Base-by-base conservation (phyloP, 2,329 filamentous ascomycete species). In the Beauveria sp. region DNA sequence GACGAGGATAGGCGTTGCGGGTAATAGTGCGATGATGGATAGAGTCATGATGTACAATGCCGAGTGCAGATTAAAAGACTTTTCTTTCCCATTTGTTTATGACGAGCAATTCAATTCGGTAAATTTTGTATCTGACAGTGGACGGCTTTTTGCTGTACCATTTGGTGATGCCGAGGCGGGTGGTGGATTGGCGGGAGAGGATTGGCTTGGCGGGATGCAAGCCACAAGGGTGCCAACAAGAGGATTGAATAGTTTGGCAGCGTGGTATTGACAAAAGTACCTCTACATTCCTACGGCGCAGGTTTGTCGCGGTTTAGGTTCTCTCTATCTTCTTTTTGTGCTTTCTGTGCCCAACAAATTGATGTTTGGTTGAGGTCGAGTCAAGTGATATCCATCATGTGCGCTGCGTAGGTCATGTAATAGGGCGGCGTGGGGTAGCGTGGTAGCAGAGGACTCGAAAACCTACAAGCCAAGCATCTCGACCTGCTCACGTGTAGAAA, bases 1-100 rank as follows among this genome's bases (percentile, higher is more conserved):
- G 56, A 58, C 22, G 51, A 64, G 66, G 67, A 64, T 69, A 60
- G 72, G 72, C 71, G 71, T 72, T 73, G 70, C 67, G 67, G 71
- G 67, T 71, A 70, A 71, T 72, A 67, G 70, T 70, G 67, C 69
- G 70, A 69, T 67, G 69, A 66, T 65, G 68, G 66, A 67, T 54
- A 60, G 58, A 60, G 50, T 60, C 50, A 60, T 54, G 58, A 60
- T 60, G 41, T 55, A 60, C 58, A 60, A 47, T 60, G 58, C 41
- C 57, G 10, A 60, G 40, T 7, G 44, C 37, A 43, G 5, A 28
- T 50, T 58, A 41, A 43, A 48, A 53, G 40, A 44, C 26, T 48
- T 50, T 46, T 47, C 4, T 20, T 6, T 7, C 16, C 8, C 40
- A 24, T 55, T n/a, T 37, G 6, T 37, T 37, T 16, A 37, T 37